Conservation (phyloP, 371 early-diverging fungal species). For the Cokeromyces recurvatus region DNA sequence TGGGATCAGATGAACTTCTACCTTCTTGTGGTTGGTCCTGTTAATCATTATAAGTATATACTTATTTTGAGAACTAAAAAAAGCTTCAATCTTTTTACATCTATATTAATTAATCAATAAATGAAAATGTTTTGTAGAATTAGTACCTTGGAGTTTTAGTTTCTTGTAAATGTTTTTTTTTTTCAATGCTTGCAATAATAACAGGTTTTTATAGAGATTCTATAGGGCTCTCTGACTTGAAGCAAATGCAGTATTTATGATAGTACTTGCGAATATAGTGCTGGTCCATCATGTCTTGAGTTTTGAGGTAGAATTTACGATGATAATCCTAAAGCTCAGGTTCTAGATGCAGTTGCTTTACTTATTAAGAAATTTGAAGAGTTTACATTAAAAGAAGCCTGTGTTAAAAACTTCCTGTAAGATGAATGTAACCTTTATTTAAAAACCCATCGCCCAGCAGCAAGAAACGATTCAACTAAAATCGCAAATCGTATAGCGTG, state of each 20-base stretch:
- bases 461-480: too few species aligned
- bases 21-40: conserved; percentile 6
- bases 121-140: conserved; percentile 11
- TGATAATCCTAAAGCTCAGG: conserved; percentile 2
- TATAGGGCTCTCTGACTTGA: conserved; percentile 8
- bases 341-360: background rate
- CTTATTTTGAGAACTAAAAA: conserved; percentile 5
- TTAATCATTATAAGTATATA: conserved; percentile 5
- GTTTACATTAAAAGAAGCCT: too few species aligned
- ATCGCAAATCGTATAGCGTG: too few species aligned
- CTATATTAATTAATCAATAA: conserved; percentile 9
- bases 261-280: conserved; percentile 9
- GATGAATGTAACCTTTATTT: too few species aligned
- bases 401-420: too few species aligned
- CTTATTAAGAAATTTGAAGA: too few species aligned
- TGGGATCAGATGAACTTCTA: conserved; percentile 8
- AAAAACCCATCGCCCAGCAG: too few species aligned
- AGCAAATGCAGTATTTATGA: conserved; percentile 4
- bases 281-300: conserved; percentile 2
- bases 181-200: conserved; percentile 11
- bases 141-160: conserved; percentile 5
- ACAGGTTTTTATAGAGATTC: conserved; percentile 6
- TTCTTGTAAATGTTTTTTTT: conserved; percentile 10
- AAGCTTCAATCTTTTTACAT: background rate
- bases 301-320: conserved; percentile 9